Percentiles rank a stretch among this genome's conserved stretches.
Evolutionary conservation across 2,329 filamentous ascomycete genomes (phyloP).

Genomic region (Diaporthe nobilis): DNA sequence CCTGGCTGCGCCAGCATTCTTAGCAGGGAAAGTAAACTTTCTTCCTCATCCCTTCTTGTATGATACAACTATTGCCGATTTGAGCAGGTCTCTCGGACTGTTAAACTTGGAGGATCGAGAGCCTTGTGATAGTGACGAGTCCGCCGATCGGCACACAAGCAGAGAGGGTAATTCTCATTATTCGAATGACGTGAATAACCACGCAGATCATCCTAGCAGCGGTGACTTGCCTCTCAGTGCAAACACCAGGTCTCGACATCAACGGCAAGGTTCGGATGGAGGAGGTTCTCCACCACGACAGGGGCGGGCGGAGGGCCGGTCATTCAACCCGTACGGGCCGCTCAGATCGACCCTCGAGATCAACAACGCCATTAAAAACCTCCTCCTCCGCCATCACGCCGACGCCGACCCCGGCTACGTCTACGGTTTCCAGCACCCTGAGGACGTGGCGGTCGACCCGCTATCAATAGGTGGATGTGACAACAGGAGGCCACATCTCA

Average conservation of each 20-base stretch:
- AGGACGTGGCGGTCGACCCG: slow-evolving; percentile 40
- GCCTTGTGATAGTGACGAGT: neutral
- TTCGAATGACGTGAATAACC: neutral
- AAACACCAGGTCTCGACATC: neutral
- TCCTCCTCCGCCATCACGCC: slow-evolving; percentile 20
- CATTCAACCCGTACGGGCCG: slow-evolving; percentile 25
- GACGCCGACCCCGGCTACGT: slow-evolving; percentile 43
- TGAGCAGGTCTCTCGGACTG: neutral
- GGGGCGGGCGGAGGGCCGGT: neutral
- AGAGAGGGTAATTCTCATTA: neutral
- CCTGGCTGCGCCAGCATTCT: neutral
- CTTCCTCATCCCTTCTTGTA: neutral
- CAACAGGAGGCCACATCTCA: slow-evolving; percentile 31
- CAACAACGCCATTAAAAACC: slow-evolving; percentile 37
- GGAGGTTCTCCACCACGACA: slow-evolving; percentile 25
- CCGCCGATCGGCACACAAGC: neutral
- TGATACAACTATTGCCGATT: neutral
- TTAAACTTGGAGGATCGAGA: neutral
- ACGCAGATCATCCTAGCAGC: neutral
- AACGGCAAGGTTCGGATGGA: slow-evolving; percentile 7
- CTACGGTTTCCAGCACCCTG: slow-evolving; percentile 48
- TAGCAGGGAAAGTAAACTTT: neutral
- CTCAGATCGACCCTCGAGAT: slow-evolving; percentile 23
- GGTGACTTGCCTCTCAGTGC: neutral
- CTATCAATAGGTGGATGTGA: neutral